phyloP scores from a whole-genome alignment of 768 basidiomycete species.

The Lactifluus piperatus region DNA sequence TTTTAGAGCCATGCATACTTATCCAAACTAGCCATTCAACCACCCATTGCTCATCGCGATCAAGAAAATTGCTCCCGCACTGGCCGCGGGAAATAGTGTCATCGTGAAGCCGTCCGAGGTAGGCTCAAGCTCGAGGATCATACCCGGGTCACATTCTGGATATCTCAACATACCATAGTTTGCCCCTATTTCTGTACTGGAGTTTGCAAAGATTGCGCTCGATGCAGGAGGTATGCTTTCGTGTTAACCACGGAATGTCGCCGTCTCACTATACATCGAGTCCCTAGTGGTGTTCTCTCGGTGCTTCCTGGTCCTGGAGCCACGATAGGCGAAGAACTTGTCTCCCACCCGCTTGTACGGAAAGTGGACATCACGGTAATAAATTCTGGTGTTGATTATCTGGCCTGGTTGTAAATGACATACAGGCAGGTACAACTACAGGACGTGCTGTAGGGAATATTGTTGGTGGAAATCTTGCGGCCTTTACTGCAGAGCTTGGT shows the following conservation, averaged over 20 bases:
- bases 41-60: constrained; percentile 83
- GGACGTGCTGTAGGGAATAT: constrained; percentile 66
- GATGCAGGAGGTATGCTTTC: constrained; percentile 52
- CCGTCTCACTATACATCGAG: constrained; percentile 30
- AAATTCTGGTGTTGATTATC: not conserved
- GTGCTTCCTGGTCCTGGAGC: constrained; percentile 67
- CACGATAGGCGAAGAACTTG: constrained; percentile 54
- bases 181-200: constrained; percentile 71
- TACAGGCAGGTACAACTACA: constrained; percentile 67
- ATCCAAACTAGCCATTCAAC: constrained; percentile 61
- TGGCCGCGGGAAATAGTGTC: constrained; percentile 79
- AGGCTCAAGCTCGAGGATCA: not conserved
- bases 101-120: constrained; percentile 80
- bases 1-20: not conserved
- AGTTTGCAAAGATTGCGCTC: constrained; percentile 58
- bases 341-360: constrained; percentile 54
- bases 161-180: constrained; percentile 32
- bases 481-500: constrained; percentile 78
- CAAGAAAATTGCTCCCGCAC: constrained; percentile 81
- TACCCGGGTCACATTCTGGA: not conserved
- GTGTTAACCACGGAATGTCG: not conserved
- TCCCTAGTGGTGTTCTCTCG: constrained; percentile 67
- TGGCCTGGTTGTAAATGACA: not conserved
- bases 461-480: constrained; percentile 64
- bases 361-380: constrained; percentile 82